Evolutionary conservation across 257 asterid genomes (phyloP), one percentile per base, ranked within the genome.

Genomic region (Jacaranda copaia): DNA sequence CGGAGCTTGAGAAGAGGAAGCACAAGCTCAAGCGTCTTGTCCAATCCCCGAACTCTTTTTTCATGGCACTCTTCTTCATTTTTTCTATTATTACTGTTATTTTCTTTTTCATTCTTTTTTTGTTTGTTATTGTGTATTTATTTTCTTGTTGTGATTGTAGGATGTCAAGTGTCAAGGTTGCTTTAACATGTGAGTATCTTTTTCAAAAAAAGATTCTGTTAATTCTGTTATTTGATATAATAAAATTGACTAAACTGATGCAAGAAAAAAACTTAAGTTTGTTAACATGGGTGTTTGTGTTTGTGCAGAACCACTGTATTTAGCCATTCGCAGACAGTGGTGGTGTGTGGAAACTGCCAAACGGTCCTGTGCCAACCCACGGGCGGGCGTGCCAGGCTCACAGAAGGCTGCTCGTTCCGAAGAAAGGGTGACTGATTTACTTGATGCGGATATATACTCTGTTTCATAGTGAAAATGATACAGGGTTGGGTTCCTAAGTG

Each of bases 11-110:
- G 85, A 88, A 90, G 87, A 90, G 85, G 84, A 90, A 90, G 89
- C 93, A 90, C 83, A 90, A 90, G 86, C 92, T 88, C 64, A 90
- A 88, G 89, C 91, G 89, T n/a, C 84, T 88, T 8, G 90, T 88
- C 6, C 87, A 86, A 6, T 88, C 90, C 6, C 88, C 89, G 1
- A 83, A 86, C 61, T 88, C 90, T 2, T 88, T 86, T 71, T 86
- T 83, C 81, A 86, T 88, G 91, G 91, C 84, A 56, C 15, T 4
- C 25, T 9, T 52, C 2, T 39, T 72, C 55, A 3, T 11, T 25
- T 3, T 25, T 20, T 42, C 5, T 5, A 55, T 39, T 19, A n/a
- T 25, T 64, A 2, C 4, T 45, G 16, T n/a, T 1, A 3, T 66
- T 16, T 5, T 39, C 32, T 25, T 25, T 25, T 25, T 25, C 32